Conservation (phyloP, 768 basidiomycete genomes). For the Mycena albidolilacea region DNA sequence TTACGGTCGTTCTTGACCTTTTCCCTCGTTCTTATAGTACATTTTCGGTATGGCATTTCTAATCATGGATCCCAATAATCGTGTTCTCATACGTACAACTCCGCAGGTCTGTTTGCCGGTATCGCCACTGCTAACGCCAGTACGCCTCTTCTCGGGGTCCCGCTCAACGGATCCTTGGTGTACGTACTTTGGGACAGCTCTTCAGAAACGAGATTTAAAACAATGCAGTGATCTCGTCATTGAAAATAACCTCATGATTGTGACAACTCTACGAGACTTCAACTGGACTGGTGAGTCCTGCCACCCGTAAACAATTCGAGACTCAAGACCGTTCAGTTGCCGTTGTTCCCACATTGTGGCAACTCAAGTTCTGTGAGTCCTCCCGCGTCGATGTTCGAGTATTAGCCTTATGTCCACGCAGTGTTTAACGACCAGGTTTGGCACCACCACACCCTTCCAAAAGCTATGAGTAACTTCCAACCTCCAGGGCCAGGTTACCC, state of each 20-base stretch:
- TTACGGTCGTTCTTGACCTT: neutral
- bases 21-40: neutral
- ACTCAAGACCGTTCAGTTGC: neutral
- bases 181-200: neutral
- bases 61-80: no score
- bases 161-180: constrained; percentile 6
- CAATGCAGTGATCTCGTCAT: constrained; percentile 3
- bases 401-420: neutral
- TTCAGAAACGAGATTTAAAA: neutral
- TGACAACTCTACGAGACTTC: constrained; percentile 5
- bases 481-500: neutral
- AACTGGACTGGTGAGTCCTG: constrained; percentile 12
- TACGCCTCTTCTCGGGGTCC: constrained; percentile 9
- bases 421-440: constrained; percentile 15
- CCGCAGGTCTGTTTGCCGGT: constrained; percentile 7
- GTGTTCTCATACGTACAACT: neutral
- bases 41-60: neutral
- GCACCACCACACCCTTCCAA: no score
- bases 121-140: constrained; percentile 2
- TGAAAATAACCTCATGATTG: constrained; percentile 4
- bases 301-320: neutral
- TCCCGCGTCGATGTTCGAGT: neutral
- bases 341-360: neutral
- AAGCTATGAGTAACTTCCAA: neutral
- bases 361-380: constrained; percentile 11